These are phyloP conservation scores for Cercospora berteroae DNA, from an alignment of 2,329 filamentous ascomycete genomes.

Conservation along the genomic window DNA sequence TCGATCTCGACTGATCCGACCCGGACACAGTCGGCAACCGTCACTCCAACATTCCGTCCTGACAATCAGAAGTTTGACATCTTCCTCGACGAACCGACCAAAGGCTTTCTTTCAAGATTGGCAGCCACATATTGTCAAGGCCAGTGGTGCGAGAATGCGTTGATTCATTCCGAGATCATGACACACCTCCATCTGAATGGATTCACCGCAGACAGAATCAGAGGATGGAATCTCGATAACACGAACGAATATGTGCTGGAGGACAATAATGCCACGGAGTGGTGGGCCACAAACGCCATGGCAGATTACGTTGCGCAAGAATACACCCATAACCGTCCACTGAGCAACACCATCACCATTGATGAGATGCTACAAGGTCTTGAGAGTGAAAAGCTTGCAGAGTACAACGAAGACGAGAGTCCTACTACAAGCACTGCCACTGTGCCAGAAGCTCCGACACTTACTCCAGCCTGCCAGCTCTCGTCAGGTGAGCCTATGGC, in stretches of 20 bases:
- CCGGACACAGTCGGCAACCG: neutral
- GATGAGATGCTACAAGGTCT: slow-evolving; percentile 5
- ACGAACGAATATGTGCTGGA: neutral
- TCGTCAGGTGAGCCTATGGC: neutral
- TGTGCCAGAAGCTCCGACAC: neutral
- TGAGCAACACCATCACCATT: neutral
- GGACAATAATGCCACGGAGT: neutral
- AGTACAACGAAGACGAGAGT: slow-evolving; percentile 1
- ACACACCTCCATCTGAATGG: neutral
- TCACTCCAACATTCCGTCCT: neutral
- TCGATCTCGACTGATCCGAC: neutral
- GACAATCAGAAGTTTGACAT: neutral
- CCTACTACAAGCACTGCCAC: neutral
- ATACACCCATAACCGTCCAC: neutral
- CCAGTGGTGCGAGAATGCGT: slow-evolving; percentile 1
- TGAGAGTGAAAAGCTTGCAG: slow-evolving; percentile 4
- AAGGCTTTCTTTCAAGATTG: neutral
- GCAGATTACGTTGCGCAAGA: neutral
- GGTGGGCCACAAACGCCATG: slow-evolving; percentile 4
- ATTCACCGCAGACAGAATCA: neutral
- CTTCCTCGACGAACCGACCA: neutral
- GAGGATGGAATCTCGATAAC: neutral
- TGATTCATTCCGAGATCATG: neutral
- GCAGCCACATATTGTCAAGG: neutral
- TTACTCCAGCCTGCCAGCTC: slow-evolving; percentile 1